Conservation (phyloP, 129 eudicot genomes). For the Escallonia herrerae region DNA sequence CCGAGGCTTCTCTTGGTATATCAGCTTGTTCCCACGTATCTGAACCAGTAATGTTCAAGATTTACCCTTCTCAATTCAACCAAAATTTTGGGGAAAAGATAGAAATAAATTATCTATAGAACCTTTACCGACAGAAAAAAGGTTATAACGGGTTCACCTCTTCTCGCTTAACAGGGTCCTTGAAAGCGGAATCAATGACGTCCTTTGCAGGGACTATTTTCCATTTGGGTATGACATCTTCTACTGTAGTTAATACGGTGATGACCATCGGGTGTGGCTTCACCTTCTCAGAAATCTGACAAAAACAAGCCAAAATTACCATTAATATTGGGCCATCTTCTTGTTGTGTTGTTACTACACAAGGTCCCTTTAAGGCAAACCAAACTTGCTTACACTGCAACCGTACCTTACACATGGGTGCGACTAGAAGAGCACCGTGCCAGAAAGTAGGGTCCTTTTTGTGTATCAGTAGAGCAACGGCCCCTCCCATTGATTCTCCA, state of each 20-base stretch:
- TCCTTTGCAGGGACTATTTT: conserved; percentile 95
- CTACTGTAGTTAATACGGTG: conserved; percentile 66
- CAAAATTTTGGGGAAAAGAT: too few relatives aligned
- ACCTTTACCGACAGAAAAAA: neutral
- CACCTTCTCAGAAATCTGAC: conserved; percentile 96
- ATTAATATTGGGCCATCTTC: too few relatives aligned
- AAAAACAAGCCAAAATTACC: too few relatives aligned
- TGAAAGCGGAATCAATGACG: conserved; percentile 90
- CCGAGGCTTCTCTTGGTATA: conserved; percentile 87
- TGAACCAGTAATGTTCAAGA: conserved; percentile 19
- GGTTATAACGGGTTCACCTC: conserved; percentile 33
- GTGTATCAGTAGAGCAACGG: conserved; percentile 76
- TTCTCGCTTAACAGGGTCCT: conserved; percentile 87
- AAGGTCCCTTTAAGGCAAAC: too few relatives aligned
- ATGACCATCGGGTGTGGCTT: conserved; percentile 91
- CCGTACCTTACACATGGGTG: conserved; percentile 97
- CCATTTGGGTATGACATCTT: conserved; percentile 94
- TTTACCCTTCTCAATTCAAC: too few relatives aligned
- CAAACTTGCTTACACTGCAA: too few relatives aligned
- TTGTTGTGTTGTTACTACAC: too few relatives aligned
- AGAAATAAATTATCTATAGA: too few relatives aligned
- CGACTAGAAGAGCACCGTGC: conserved; percentile 95
- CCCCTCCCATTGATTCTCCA: conserved; percentile 99
- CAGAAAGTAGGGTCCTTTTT: conserved; percentile 79
- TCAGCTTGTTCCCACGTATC: conserved; percentile 80